Conservation (phyloP, 148 eudicot genomes). For the Bassia scoparia region DNA sequence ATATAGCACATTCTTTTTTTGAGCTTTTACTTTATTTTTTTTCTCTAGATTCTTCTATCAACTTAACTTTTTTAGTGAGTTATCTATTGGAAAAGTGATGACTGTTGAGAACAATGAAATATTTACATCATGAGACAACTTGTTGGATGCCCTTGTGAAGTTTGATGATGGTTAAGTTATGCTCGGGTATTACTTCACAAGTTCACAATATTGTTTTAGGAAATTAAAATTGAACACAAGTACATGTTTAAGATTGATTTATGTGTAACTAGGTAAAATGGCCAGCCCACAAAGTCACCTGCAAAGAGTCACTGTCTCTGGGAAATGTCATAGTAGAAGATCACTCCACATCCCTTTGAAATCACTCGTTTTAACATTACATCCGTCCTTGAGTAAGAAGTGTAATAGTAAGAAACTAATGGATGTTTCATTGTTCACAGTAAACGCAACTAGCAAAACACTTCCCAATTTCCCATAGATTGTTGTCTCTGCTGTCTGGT, state of each 20-base stretch:
- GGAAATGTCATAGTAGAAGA: background rate
- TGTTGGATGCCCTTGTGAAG: background rate
- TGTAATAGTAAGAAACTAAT: background rate
- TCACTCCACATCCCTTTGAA: background rate
- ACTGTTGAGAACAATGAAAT: background rate
- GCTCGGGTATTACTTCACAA: background rate
- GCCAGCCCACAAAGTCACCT: background rate
- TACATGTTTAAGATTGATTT: too few relatives aligned
- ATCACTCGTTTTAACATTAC: background rate
- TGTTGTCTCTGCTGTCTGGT: background rate
- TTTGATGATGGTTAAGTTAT: background rate
- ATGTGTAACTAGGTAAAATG: background rate
- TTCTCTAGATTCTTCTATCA: background rate
- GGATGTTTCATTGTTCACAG: background rate
- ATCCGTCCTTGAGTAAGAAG: background rate
- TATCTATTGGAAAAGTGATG: background rate
- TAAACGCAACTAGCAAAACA: background rate
- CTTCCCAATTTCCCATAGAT: background rate
- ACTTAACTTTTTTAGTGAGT: background rate
- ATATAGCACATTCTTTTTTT: background rate
- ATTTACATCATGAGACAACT: background rate
- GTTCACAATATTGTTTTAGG: background rate
- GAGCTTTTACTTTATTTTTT: background rate
- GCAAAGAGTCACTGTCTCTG: background rate
- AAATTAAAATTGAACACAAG: background rate